phyloP scores from a whole-genome alignment of 805 yeast species.

The Saturnispora sekii region DNA sequence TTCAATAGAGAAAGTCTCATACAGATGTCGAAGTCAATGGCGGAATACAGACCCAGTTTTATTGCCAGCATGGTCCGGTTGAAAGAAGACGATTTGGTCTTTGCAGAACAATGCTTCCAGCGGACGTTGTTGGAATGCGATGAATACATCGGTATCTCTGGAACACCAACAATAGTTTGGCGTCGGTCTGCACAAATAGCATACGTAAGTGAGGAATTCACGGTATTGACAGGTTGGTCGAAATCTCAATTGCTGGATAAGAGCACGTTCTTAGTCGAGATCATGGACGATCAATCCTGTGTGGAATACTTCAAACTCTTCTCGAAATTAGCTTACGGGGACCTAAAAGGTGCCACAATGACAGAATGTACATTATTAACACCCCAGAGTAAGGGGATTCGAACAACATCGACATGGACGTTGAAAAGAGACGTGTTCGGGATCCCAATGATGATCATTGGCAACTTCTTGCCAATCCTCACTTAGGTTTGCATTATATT shows the following conservation, averaged over 20 bases:
- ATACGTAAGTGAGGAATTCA: conserved; percentile 90
- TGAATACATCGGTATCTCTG: conserved; percentile 70
- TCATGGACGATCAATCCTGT: conserved; percentile 81
- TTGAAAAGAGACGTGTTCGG: conserved; percentile 92
- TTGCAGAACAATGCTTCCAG: conserved; percentile 95
- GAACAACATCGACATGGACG: conserved; percentile 87
- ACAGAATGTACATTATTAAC: conserved; percentile 74
- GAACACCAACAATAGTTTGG: conserved; percentile 95
- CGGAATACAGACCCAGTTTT: conserved; percentile 84
- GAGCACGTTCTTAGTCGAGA: conserved; percentile 66
- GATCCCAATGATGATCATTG: conserved; percentile 93
- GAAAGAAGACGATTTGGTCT: conserved; percentile 83
- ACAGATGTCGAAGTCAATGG: conserved; percentile 78
- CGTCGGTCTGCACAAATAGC: conserved; percentile 92
- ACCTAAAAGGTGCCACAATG: conserved; percentile 82
- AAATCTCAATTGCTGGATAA: conserved; percentile 56
- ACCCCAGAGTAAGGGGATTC: conserved; percentile 40
- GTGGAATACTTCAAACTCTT: conserved; percentile 82
- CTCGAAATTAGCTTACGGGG: conserved; percentile 81
- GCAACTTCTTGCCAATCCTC: conserved; percentile 78
- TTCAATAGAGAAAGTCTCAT: conserved; percentile 57
- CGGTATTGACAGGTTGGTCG: conserved; percentile 85
- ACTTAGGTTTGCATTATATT: conserved; percentile 16
- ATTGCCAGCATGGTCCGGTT: conserved; percentile 85
- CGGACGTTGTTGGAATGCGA: conserved; percentile 84